Evolutionary conservation across 2,329 filamentous ascomycete species (phyloP).

Genomic region (Didymella glomerata): DNA sequence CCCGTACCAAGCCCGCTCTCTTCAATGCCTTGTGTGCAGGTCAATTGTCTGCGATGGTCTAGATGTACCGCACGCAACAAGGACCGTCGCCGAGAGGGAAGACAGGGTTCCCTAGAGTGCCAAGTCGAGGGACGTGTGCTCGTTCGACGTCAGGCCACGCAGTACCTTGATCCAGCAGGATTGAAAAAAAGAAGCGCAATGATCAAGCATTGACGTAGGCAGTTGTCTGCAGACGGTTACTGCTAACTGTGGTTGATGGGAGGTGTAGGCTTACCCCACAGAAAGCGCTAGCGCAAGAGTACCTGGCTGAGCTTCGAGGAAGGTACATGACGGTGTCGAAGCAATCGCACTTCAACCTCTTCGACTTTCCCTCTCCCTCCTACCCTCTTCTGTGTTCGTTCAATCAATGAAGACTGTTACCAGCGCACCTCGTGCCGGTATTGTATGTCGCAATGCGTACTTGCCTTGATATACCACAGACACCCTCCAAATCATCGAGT

Average conservation of each 20-base stretch:
- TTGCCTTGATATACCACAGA: neutral
- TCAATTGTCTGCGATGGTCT: neutral
- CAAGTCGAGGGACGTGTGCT: neutral
- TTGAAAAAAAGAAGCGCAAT: neutral
- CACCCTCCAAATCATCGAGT: neutral
- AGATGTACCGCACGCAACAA: neutral
- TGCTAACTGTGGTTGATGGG: conserved; percentile 10
- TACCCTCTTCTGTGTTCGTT: neutral
- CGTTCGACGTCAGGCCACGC: neutral
- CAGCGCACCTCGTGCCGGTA: conserved; percentile 9
- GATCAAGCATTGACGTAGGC: conserved; percentile 3
- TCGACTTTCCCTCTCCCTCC: neutral
- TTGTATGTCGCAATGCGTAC: conserved; percentile 9
- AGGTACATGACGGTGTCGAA: conserved; percentile 6
- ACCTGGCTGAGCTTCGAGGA: conserved; percentile 7
- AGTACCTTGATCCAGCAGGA: neutral
- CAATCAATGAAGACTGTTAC: neutral
- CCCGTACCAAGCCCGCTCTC: conserved; percentile 14
- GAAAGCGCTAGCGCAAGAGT: conserved; percentile 13
- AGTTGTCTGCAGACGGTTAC: neutral
- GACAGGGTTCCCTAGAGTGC: neutral
- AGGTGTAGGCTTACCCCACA: conserved; percentile 3
- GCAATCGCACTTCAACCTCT: neutral
- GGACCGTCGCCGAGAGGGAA: neutral
- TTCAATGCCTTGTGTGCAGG: conserved; percentile 20